Base-by-base conservation (phyloP, 2,329 filamentous ascomycete species). In the Madurella fahalii region DNA sequence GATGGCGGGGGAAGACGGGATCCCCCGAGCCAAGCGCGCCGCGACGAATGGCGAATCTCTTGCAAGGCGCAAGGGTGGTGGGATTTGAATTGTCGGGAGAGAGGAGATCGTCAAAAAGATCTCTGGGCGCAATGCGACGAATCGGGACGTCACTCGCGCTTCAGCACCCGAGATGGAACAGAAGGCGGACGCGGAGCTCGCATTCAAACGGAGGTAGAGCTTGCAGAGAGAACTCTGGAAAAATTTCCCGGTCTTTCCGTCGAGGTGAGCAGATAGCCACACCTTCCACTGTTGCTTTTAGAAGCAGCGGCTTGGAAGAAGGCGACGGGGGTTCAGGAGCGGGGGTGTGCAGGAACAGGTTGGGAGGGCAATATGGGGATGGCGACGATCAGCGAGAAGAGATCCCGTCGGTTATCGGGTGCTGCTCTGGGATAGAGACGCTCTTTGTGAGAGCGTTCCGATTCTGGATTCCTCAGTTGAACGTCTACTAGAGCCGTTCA, bases 341-440 rank as follows among this genome's bases (percentile, higher is more conserved):
- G 41, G 17, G 32, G 44, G 50, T 31, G 47, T 34, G 52, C 48
- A 53, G 52, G 34, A 50, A 47, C 49, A 42, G 47, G 50, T 46
- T 53, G 9, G 40, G 50, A 25, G 46, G 37, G 48, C 40, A 51
- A 47, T n/a, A 43, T 47, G 41, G 43, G 32, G 32, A 16, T 15
- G 45, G 39, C 32, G 44, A 42, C 9, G 50, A 47, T 50, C 52
- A 44, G 13, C 41, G 41, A 40, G n/a, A 5, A 39, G 45, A 39
- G 17, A 53, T 44, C 39, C 41, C 44, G 39, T 42, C 15, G 25
- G 25, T 25, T 25, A 25, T 25, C 7, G 25, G 25, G 25, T 7
- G 25, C 25, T 25, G 25, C 25, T 7, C 7, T 25, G 25, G 25
- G 25, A 25, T 25, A 25, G 25, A 25, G 25, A 25, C n/a, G 25